A percentile compares a stretch with the other conserved stretches of the same genome.
Evolutionary conservation across 148 eudicot species (phyloP).

Genomic region (Bassia scoparia): DNA sequence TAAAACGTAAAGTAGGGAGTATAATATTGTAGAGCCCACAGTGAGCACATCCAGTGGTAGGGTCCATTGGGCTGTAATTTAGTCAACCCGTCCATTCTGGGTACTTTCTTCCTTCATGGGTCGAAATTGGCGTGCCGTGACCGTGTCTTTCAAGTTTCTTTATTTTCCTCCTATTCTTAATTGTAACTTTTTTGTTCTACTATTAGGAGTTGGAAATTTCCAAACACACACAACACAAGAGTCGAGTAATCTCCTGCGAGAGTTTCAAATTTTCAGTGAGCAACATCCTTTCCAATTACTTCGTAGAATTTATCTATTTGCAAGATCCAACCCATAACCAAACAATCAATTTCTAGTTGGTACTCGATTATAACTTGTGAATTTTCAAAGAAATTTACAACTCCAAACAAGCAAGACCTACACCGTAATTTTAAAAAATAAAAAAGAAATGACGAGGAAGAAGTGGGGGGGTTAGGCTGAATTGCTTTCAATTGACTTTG

Average conservation of each 20-base stretch:
- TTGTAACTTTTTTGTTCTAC: too few species aligned
- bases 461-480: neutral
- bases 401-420: neutral
- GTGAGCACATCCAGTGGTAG: neutral
- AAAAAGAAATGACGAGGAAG: neutral
- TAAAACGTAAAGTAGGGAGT: too few species aligned
- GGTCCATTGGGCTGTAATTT: conserved; percentile 14
- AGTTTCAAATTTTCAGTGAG: too few species aligned
- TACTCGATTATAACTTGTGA: neutral
- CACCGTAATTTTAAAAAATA: neutral
- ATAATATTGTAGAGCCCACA: conserved; percentile 6
- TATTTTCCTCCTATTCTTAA: too few species aligned
- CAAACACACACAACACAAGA: neutral
- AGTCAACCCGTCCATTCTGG: conserved; percentile 9
- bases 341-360: too few species aligned
- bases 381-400: neutral
- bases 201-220: too few species aligned
- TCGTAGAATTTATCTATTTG: too few species aligned
- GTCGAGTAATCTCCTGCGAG: too few species aligned
- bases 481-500: conserved; percentile 2
- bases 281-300: too few species aligned
- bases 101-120: neutral
- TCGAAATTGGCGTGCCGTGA: conserved; percentile 24
- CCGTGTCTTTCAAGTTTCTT: conserved; percentile 5
- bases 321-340: too few species aligned